Evolutionary conservation across 495 filamentous ascomycete species (phyloP).

Genomic region (Evansstolkia leycettana): DNA sequence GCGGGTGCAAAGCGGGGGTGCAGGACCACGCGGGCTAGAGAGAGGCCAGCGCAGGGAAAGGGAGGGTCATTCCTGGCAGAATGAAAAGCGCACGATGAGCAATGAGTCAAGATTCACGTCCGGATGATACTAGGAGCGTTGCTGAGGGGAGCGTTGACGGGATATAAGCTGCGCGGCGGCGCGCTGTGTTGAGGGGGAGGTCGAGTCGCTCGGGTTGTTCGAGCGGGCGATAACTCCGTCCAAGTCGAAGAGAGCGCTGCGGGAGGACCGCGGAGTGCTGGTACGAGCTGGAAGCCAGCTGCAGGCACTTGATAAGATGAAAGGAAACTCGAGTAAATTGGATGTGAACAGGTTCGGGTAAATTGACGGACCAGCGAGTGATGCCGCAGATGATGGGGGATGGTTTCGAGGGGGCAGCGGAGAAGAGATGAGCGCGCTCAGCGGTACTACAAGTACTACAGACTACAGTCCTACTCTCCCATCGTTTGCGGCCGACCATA

Average conservation of each 20-base stretch:
- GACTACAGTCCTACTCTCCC: too few species aligned
- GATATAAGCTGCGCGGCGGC: conserved; percentile 21
- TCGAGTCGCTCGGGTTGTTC: conserved; percentile 14
- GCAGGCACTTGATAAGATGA: conserved; percentile 12
- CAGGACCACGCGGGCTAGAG: conserved; percentile 36
- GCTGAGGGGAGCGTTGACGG: conserved; percentile 13
- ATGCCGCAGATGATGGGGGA: conserved; percentile 9
- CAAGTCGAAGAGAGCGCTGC: conserved; percentile 16
- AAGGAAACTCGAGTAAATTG: conserved; percentile 11
- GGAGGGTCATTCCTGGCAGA: conserved; percentile 35
- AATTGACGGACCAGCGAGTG: conserved; percentile 5
- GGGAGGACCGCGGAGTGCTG: conserved; percentile 25
- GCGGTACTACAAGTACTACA: not conserved
- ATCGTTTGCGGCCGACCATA: conserved; percentile 7
- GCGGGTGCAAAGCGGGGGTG: conserved; percentile 37
- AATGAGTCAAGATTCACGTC: conserved; percentile 12
- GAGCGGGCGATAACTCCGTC: not conserved
- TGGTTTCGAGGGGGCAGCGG: conserved; percentile 6
- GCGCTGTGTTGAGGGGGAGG: conserved; percentile 23
- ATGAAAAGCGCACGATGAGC: conserved; percentile 16
- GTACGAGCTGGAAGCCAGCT: conserved; percentile 8
- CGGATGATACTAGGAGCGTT: conserved; percentile 13
- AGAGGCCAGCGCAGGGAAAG: conserved; percentile 30
- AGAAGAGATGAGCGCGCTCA: conserved; percentile 2
- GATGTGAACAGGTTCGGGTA: conserved; percentile 3